phyloP scores from a whole-genome alignment of 2,329 filamentous ascomycete species.

The Colletotrichum tanaceti region DNA sequence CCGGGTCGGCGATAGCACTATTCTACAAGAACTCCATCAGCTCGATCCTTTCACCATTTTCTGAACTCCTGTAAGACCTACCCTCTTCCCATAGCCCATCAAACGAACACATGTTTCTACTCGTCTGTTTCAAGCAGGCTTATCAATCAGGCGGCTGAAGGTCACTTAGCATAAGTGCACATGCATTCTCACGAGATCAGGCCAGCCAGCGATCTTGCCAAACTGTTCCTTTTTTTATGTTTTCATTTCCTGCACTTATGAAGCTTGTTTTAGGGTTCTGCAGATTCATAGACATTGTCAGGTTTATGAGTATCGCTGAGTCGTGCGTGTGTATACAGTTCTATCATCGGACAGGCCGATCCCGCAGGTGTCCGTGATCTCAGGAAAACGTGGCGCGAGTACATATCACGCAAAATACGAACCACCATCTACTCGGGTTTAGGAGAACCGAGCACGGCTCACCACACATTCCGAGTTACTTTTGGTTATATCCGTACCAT shows the following conservation, averaged over 20 bases:
- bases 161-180: too few relatives aligned
- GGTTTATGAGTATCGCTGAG: neutral
- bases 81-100: neutral
- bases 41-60: neutral
- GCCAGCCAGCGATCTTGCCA: neutral
- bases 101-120: constrained; percentile 4
- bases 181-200: constrained; percentile 7
- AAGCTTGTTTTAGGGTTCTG: neutral
- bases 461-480: too few relatives aligned
- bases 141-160: constrained; percentile 14
- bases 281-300: neutral
- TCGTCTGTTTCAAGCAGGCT: constrained; percentile 12
- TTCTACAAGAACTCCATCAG: neutral
- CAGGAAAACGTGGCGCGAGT: neutral
- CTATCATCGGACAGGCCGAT: neutral
- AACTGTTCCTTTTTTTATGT: neutral
- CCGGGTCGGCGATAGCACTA: constrained; percentile 4
- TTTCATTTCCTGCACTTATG: neutral
- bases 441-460: neutral
- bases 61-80: neutral
- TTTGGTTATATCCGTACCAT: too few relatives aligned
- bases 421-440: neutral
- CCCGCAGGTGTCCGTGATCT: constrained; percentile 4
- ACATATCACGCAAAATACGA: neutral
- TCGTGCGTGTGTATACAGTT: neutral